Evolutionary conservation across 164 flowering plant species (phyloP).

Genomic region (Annona squamosa): DNA sequence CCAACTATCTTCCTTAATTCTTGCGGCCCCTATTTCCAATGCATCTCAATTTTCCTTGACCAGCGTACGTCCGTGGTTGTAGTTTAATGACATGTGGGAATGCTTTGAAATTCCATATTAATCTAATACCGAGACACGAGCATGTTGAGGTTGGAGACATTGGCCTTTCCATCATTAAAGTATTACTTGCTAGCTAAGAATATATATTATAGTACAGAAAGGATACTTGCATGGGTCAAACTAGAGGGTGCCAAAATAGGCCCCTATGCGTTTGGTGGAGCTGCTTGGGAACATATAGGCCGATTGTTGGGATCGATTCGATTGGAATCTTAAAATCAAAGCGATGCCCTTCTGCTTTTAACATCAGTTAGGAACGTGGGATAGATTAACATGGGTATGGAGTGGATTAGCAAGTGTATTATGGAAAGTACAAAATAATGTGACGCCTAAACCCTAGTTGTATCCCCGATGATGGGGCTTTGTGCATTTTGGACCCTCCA

Average conservation of each 20-base stretch:
- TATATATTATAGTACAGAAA: neutral
- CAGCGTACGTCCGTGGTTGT: neutral
- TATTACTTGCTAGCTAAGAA: neutral
- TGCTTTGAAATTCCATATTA: neutral
- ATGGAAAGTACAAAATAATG: too few species aligned
- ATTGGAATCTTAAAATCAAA: neutral
- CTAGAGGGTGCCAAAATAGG: neutral
- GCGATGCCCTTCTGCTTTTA: neutral
- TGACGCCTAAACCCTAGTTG: too few species aligned
- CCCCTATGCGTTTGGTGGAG: neutral
- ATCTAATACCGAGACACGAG: conserved; percentile 5
- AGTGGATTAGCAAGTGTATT: too few species aligned
- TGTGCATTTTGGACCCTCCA: too few species aligned
- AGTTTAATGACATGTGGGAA: neutral
- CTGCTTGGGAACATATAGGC: neutral
- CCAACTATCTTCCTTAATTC: neutral
- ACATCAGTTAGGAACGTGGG: neutral
- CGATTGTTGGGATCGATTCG: neutral
- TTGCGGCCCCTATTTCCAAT: neutral
- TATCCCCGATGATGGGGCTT: too few species aligned
- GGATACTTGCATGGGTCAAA: neutral
- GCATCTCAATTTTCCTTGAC: neutral
- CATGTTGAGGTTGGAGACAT: conserved; percentile 4
- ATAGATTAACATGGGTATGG: neutral
- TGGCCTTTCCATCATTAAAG: conserved; percentile 1